Evolutionary conservation across 352 stramenopile species (phyloP).

Genomic region (Salisapilia sapeloensis): DNA sequence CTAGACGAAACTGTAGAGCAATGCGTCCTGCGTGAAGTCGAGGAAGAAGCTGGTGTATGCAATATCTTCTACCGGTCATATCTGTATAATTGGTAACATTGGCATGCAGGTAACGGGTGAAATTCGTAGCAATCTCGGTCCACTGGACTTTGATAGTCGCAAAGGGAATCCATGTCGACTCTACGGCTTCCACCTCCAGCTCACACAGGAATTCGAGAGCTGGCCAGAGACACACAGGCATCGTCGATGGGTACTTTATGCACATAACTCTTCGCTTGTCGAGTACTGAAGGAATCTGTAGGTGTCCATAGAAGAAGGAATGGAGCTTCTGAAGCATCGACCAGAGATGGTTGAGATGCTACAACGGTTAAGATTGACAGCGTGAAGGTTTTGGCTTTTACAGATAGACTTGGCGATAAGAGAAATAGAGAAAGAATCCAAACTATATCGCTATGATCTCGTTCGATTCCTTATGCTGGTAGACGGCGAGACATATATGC

Average conservation of each 20-base stretch:
- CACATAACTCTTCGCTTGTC: background rate
- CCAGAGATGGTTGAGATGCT: slow-evolving; percentile 29
- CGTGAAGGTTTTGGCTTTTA: too few relatives aligned
- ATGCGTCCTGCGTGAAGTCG: slow-evolving; percentile 83
- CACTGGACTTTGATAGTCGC: slow-evolving; percentile 24
- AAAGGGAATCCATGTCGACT: slow-evolving; percentile 30
- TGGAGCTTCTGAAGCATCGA: slow-evolving; percentile 10
- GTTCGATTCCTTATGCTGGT: too few relatives aligned
- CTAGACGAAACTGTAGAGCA: slow-evolving; percentile 84
- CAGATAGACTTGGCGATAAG: too few relatives aligned
- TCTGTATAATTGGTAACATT: background rate
- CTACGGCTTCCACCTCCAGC: slow-evolving; percentile 20
- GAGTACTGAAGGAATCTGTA: slow-evolving; percentile 2
- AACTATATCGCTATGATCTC: too few relatives aligned
- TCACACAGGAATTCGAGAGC: slow-evolving; percentile 17
- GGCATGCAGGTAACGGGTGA: slow-evolving; percentile 14
- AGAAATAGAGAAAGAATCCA: too few relatives aligned
- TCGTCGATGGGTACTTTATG: slow-evolving; percentile 26
- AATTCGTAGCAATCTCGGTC: slow-evolving; percentile 18
- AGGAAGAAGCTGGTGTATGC: slow-evolving; percentile 85
- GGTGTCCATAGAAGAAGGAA: slow-evolving; percentile 13
- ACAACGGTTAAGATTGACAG: too few relatives aligned
- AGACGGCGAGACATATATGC: slow-evolving; percentile 37
- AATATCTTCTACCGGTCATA: background rate
- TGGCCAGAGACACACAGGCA: slow-evolving; percentile 36